Evolutionary conservation across 371 early-diverging fungal genomes (phyloP).

Genomic region (Mucor lusitanicus): DNA sequence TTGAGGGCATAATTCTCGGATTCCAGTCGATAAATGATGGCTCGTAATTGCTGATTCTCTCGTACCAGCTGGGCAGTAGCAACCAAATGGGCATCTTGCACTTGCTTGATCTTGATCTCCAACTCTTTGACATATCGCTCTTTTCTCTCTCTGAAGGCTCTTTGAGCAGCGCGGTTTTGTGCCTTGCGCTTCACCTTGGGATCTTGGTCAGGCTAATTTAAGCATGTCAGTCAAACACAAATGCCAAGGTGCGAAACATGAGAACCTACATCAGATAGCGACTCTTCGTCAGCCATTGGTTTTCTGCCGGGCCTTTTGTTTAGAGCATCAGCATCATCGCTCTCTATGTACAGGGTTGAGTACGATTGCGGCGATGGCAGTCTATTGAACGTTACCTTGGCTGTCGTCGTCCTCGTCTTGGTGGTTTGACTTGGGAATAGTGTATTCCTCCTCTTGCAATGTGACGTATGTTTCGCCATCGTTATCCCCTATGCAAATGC

Average conservation of each 20-base stretch:
- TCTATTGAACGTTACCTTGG: constrained; percentile 6
- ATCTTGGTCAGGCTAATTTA: constrained; percentile 40
- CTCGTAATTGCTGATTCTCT: constrained; percentile 45
- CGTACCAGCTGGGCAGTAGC: constrained; percentile 33
- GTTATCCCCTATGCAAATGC: constrained; percentile 20
- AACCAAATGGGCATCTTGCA: constrained; percentile 51
- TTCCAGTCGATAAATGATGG: constrained; percentile 39
- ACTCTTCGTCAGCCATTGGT: constrained; percentile 31
- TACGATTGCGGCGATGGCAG: neutral
- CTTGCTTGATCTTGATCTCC: constrained; percentile 61
- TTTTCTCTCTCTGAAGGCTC: constrained; percentile 77
- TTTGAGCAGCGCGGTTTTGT: constrained; percentile 78
- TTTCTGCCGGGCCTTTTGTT: constrained; percentile 35
- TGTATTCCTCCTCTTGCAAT: constrained; percentile 27
- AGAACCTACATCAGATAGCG: constrained; percentile 17
- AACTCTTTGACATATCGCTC: constrained; percentile 70
- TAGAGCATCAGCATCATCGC: constrained; percentile 13
- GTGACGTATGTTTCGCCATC: constrained; percentile 26
- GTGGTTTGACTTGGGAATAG: neutral
- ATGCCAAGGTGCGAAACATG: neutral
- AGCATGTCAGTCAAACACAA: neutral
- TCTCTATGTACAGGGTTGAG: constrained; percentile 9
- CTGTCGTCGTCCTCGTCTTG: constrained; percentile 18
- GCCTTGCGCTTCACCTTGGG: constrained; percentile 67
- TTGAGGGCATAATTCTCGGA: constrained; percentile 43